Percentiles rank a stretch among this genome's conserved stretches.
phyloP scores from a whole-genome alignment of 2,329 filamentous ascomycete species.

The Clathrospora elynae region DNA sequence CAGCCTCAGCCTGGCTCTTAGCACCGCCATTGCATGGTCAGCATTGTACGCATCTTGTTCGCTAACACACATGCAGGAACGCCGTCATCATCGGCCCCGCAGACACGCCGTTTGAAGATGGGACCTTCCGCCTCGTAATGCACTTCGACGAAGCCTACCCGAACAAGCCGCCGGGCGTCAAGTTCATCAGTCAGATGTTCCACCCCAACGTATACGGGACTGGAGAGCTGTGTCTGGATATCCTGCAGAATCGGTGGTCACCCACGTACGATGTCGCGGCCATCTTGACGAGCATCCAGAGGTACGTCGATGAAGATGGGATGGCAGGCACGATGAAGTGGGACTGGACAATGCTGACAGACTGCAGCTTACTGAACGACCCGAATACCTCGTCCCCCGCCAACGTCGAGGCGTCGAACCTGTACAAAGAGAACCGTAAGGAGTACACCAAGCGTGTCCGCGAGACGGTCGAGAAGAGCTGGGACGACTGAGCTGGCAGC shows the following conservation, averaged over 20 bases:
- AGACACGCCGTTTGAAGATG: slow-evolving; percentile 97
- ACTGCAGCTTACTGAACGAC: slow-evolving; percentile 83
- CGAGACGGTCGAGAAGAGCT: slow-evolving; percentile 99
- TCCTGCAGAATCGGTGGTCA: slow-evolving; percentile 97
- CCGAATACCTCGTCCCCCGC: slow-evolving; percentile 98
- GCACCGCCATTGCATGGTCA: too few relatives aligned
- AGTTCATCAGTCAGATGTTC: slow-evolving; percentile 99
- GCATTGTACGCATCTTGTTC: not conserved
- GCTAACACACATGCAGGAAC: slow-evolving; percentile 69
- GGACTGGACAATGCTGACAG: slow-evolving; percentile 23
- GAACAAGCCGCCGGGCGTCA: slow-evolving; percentile 96
- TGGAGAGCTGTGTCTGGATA: slow-evolving; percentile 94
- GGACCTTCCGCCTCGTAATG: slow-evolving; percentile 97
- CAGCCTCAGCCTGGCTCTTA: too few relatives aligned
- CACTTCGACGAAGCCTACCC: slow-evolving; percentile 99
- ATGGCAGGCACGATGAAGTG: not conserved
- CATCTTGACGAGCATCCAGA: slow-evolving; percentile 96
- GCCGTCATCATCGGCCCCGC: slow-evolving; percentile 96
- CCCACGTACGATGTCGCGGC: slow-evolving; percentile 98
- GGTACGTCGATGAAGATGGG: slow-evolving; percentile 58
- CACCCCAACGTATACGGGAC: slow-evolving; percentile 98
- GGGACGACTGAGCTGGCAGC: slow-evolving; percentile 72
- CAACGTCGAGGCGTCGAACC: slow-evolving; percentile 95
- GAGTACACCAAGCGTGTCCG: slow-evolving; percentile 95
- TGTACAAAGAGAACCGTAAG: slow-evolving; percentile 97